Conservation (phyloP, 75 land plant genomes). For the Larix kaempferi region DNA sequence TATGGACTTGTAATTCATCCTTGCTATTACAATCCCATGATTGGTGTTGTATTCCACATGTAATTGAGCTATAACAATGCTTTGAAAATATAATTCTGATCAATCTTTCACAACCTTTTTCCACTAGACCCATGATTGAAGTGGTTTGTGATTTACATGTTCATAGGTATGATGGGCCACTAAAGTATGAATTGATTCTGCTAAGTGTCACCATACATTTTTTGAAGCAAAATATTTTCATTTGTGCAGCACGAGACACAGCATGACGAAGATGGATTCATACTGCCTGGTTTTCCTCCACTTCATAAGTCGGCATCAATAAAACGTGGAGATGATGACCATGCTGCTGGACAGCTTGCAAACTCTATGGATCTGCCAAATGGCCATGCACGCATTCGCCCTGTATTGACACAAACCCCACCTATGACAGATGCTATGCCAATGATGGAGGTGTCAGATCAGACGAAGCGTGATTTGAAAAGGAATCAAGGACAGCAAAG, state of each 20-base stretch:
- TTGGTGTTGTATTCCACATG: no score
- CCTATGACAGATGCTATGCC: slow-evolving; percentile 27
- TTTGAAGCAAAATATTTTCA: neutral
- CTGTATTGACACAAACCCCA: slow-evolving; percentile 22
- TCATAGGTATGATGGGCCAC: neutral
- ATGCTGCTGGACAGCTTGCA: slow-evolving; percentile 32
- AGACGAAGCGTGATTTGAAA: slow-evolving; percentile 37
- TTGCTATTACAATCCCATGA: no score
- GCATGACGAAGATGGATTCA: slow-evolving; percentile 53
- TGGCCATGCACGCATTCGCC: slow-evolving; percentile 24
- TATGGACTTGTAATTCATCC: no score
- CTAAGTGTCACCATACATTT: neutral
- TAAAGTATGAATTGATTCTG: neutral
- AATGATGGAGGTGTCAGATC: slow-evolving; percentile 20
- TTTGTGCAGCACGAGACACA: slow-evolving; percentile 61
- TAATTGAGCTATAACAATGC: no score
- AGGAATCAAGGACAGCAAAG: slow-evolving; percentile 15
- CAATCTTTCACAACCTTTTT: no score
- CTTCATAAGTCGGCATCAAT: slow-evolving; percentile 20
- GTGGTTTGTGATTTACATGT: neutral
- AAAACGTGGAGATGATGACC: slow-evolving; percentile 57
- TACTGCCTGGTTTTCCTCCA: slow-evolving; percentile 33
- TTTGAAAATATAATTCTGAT: no score
- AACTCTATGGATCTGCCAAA: slow-evolving; percentile 53
- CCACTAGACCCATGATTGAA: neutral